Percentiles rank a stretch among this genome's conserved stretches.
phyloP scores from a whole-genome alignment of 805 yeast species.

The Myxozyma udenii region DNA sequence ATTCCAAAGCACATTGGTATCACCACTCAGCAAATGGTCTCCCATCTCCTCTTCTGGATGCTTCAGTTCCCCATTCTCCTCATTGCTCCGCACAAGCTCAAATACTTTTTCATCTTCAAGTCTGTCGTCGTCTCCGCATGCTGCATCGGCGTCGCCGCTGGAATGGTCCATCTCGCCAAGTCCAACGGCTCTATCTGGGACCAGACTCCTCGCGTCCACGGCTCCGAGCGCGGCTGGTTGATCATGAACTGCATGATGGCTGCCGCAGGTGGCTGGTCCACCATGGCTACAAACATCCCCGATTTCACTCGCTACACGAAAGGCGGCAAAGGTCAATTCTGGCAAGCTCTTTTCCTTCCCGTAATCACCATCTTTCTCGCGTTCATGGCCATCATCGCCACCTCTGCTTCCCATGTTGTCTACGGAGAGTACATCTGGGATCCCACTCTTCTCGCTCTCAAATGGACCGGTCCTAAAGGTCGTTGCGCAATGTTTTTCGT shows the following conservation, averaged over 20 bases:
- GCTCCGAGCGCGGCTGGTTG: slow-evolving; percentile 30
- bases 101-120: slow-evolving; percentile 26
- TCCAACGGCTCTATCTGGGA: slow-evolving; percentile 23
- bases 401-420: slow-evolving; percentile 24
- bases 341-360: slow-evolving; percentile 28
- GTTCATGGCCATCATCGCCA: slow-evolving; percentile 21
- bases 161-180: slow-evolving; percentile 21
- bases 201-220: slow-evolving; percentile 26
- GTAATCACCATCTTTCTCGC: slow-evolving; percentile 25
- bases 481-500: slow-evolving; percentile 26
- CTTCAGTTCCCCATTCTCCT: slow-evolving; percentile 27
- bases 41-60: slow-evolving; percentile 26
- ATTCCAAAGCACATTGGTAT: slow-evolving; percentile 26
- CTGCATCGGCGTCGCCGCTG: slow-evolving; percentile 29
- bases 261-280: slow-evolving; percentile 35
- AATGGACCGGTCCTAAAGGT: slow-evolving; percentile 25
- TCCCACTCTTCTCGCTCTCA: slow-evolving; percentile 21
- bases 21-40: slow-evolving; percentile 28
- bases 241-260: slow-evolving; percentile 31
- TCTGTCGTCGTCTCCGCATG: slow-evolving; percentile 22
- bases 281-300: slow-evolving; percentile 34
- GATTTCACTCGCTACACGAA: slow-evolving; percentile 29
- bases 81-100: slow-evolving; percentile 30
- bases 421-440: slow-evolving; percentile 29
- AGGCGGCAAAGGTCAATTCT: slow-evolving; percentile 20